Conservation (phyloP, 768 basidiomycete genomes). For the Kwoniella pini region DNA sequence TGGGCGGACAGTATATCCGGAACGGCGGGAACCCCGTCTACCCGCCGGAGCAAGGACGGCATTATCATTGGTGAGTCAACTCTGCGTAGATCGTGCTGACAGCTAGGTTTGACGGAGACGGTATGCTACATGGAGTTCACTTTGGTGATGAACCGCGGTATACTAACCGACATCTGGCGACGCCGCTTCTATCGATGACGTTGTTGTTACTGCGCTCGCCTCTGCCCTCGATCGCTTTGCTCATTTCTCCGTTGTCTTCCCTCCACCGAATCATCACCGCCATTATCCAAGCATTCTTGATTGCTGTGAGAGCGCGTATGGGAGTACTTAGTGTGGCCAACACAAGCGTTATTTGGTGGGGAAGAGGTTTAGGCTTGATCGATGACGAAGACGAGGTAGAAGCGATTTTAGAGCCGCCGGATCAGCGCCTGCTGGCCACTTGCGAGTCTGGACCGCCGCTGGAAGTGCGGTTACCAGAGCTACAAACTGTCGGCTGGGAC, state of each 20-base stretch:
- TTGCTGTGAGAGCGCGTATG: slow-evolving; percentile 49
- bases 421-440: slow-evolving; percentile 53
- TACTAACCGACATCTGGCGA: slow-evolving; percentile 53
- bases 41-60: slow-evolving; percentile 48
- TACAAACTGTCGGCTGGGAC: slow-evolving; percentile 56
- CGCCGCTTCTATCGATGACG: slow-evolving; percentile 42
- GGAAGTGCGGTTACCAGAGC: slow-evolving; percentile 53
- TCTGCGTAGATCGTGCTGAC: background rate
- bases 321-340: slow-evolving; percentile 55
- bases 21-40: slow-evolving; percentile 56
- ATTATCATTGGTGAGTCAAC: slow-evolving; percentile 49
- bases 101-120: slow-evolving; percentile 57
- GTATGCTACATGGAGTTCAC: slow-evolving; percentile 56
- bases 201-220: slow-evolving; percentile 42
- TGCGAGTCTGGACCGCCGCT: slow-evolving; percentile 56
- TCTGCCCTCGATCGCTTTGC: slow-evolving; percentile 51
- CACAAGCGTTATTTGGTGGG: slow-evolving; percentile 55
- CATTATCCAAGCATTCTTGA: slow-evolving; percentile 49
- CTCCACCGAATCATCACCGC: slow-evolving; percentile 50
- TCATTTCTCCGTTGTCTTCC: slow-evolving; percentile 54
- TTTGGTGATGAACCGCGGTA: slow-evolving; percentile 50
- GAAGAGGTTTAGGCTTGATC: slow-evolving; percentile 37
- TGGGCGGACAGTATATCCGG: slow-evolving; percentile 55
- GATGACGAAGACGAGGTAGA: slow-evolving; percentile 33
- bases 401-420: slow-evolving; percentile 16